Evolutionary conservation across 495 filamentous ascomycete species (phyloP).

Genomic region (Annulohypoxylon stygium): DNA sequence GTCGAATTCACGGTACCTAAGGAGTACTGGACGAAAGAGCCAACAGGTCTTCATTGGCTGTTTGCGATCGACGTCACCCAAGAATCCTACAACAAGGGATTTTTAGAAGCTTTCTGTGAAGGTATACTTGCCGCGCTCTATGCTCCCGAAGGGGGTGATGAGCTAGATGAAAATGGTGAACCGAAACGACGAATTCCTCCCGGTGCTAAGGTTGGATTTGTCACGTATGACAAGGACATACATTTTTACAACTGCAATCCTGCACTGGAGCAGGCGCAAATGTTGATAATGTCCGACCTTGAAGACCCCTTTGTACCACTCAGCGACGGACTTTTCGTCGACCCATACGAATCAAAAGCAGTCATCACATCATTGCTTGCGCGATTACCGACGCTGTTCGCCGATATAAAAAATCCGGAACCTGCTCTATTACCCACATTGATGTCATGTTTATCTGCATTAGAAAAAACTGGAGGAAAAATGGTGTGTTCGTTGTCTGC

Average conservation of each 20-base stretch:
- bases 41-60: constrained; percentile 85
- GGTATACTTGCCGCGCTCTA: constrained; percentile 90
- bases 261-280: constrained; percentile 87
- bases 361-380: constrained; percentile 88
- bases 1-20: constrained; percentile 97
- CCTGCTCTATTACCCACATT: constrained; percentile 87
- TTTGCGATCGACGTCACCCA: constrained; percentile 95
- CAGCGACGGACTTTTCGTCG: constrained; percentile 92
- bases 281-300: constrained; percentile 98
- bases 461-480: constrained; percentile 90
- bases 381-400: constrained; percentile 85
- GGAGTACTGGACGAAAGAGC: constrained; percentile 98
- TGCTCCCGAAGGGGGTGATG: constrained; percentile 66
- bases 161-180: constrained; percentile 68
- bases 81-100: constrained; percentile 88
- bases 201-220: constrained; percentile 91
- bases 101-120: constrained; percentile 90
- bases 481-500: constrained; percentile 87
- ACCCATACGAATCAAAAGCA: constrained; percentile 90
- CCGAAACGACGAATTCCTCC: constrained; percentile 73
- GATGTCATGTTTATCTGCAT: constrained; percentile 81
- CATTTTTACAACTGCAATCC: constrained; percentile 96
- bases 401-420: constrained; percentile 87
- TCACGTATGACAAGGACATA: constrained; percentile 94
- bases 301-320: constrained; percentile 97